Evolutionary conservation across 257 asterid genomes (phyloP).

Genomic region (Primulina eburnea): DNA sequence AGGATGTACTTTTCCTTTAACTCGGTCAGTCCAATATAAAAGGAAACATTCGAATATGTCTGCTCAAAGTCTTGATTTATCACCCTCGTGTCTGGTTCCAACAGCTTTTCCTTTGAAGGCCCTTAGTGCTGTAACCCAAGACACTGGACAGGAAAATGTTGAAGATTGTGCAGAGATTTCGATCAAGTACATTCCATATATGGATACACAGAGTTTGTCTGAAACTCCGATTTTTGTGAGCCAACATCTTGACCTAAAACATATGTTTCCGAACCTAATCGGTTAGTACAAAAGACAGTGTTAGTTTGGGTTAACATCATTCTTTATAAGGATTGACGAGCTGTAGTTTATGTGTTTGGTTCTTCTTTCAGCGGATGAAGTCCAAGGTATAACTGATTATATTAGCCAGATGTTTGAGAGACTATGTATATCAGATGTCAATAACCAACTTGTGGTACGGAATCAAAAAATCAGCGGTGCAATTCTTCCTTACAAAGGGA

Average conservation of each 20-base stretch:
- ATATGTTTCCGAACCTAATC: neutral
- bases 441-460: neutral
- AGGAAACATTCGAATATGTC: neutral
- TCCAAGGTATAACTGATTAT: neutral
- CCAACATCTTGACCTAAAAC: neutral
- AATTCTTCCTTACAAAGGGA: too few relatives aligned
- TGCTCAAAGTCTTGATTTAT: neutral
- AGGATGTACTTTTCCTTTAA: neutral
- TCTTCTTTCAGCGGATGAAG: neutral
- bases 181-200: neutral
- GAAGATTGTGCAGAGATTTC: neutral
- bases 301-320: too few relatives aligned
- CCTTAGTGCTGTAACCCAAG: neutral
- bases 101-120: neutral
- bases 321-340: neutral
- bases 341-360: neutral
- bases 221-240: constrained; percentile 1
- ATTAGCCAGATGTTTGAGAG: neutral
- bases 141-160: neutral
- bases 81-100: neutral
- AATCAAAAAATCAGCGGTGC: too few relatives aligned
- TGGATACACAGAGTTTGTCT: neutral
- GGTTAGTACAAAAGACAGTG: neutral
- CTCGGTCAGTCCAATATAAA: neutral
- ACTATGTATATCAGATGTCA: neutral